Conservation (phyloP, 768 basidiomycete species). For the Podaxis rugospora region DNA sequence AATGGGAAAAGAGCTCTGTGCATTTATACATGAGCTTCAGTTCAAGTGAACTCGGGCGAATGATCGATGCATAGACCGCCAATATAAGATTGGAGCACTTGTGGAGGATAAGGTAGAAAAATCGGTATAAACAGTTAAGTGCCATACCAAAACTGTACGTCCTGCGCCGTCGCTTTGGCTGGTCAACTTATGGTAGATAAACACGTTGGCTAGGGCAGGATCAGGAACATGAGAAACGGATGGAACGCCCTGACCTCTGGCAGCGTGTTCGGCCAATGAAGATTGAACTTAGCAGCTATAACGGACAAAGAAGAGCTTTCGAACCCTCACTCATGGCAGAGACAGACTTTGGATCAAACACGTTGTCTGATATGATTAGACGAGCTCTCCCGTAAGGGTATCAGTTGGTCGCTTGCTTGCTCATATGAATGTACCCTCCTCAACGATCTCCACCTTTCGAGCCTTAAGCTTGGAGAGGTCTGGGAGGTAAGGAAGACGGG, state of each 20-base stretch:
- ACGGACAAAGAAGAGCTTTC: neutral
- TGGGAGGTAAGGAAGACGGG: neutral
- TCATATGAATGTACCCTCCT: neutral
- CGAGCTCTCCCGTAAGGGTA: neutral
- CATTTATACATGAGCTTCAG: neutral
- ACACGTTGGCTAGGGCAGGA: neutral
- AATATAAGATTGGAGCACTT: neutral
- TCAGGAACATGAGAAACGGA: neutral
- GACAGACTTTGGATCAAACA: constrained; percentile 1
- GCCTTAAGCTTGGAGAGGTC: neutral
- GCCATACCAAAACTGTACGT: neutral
- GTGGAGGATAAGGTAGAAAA: neutral
- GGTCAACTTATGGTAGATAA: neutral
- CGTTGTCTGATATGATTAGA: constrained; percentile 11
- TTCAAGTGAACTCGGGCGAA: neutral
- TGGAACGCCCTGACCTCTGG: neutral
- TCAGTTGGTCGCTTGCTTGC: neutral
- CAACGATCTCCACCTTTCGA: neutral
- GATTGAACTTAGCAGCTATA: neutral
- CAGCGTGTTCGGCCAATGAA: neutral
- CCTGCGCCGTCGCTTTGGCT: neutral
- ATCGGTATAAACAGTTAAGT: neutral
- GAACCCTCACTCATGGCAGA: constrained; percentile 5
- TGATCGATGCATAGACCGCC: neutral
- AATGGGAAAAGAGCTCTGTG: neutral